Percentiles rank a stretch among this genome's conserved stretches.
Conservation (phyloP, 1,284 basidiomycete genomes). For the Ustilago sp. region DNA sequence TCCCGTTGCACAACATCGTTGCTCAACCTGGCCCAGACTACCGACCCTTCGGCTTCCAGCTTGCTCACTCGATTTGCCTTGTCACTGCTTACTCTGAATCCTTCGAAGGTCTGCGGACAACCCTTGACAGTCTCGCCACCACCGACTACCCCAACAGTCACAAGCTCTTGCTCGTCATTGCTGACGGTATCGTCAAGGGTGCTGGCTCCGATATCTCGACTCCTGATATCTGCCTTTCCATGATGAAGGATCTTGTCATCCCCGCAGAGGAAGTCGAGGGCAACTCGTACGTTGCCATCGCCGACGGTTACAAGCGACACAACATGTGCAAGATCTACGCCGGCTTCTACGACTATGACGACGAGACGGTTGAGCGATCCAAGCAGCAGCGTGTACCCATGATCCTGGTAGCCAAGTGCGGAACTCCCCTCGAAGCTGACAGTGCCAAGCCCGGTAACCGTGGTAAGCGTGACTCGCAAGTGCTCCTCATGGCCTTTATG, state of each 20-base stretch:
- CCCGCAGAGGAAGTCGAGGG: constrained; percentile 86
- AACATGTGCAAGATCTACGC: constrained; percentile 99
- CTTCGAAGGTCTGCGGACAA: constrained; percentile 94
- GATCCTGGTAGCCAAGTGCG: constrained; percentile 87
- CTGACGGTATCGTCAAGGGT: constrained; percentile 98
- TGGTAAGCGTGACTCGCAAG: constrained; percentile 98
- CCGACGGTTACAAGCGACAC: constrained; percentile 97
- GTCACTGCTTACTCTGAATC: constrained; percentile 99
- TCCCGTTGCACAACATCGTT: constrained; percentile 88
- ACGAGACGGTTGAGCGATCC: constrained; percentile 86
- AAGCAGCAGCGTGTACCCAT: constrained; percentile 98
- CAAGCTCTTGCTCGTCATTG: constrained; percentile 94
- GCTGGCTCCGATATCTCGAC: constrained; percentile 68
- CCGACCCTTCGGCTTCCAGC: constrained; percentile 95
- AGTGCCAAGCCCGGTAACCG: constrained; percentile 97
- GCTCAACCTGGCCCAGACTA: constrained; percentile 91
- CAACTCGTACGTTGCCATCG: constrained; percentile 97
- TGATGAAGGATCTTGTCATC: constrained; percentile 98
- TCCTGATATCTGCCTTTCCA: constrained; percentile 91
- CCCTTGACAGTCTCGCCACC: constrained; percentile 95
- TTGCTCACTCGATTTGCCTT: constrained; percentile 92
- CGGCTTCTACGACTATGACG: constrained; percentile 96
- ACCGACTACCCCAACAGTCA: constrained; percentile 99
- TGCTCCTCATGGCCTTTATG: constrained; percentile 73
- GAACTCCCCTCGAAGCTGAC: constrained; percentile 79